Evolutionary conservation across 345 rosid genomes (phyloP).

Genomic region (Carallia brachiata): DNA sequence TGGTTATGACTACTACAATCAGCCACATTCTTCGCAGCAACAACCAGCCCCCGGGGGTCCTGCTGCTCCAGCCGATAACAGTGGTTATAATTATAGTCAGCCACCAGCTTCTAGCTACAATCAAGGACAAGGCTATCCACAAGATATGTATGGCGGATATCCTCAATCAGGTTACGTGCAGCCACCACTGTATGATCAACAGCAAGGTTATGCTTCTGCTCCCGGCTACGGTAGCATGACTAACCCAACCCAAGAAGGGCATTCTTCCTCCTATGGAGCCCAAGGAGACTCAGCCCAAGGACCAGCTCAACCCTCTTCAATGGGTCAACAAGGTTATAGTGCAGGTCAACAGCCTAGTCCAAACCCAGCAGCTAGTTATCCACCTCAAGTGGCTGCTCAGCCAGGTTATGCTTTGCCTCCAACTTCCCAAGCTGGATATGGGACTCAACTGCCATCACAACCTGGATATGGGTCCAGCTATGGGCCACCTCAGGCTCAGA

Average conservation of each 20-base stretch:
- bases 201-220: conserved; percentile 58
- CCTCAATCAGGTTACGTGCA: conserved; percentile 79
- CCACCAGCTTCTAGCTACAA: conserved; percentile 63
- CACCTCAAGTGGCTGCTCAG: conserved; percentile 53
- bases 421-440: conserved; percentile 73
- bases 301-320: conserved; percentile 49
- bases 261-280: conserved; percentile 48
- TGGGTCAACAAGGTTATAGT: conserved; percentile 58
- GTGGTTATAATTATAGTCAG: conserved; percentile 73
- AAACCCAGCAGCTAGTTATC: conserved; percentile 45
- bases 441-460: conserved; percentile 53
- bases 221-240: conserved; percentile 49
- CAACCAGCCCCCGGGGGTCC: conserved; percentile 60
- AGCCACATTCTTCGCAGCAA: conserved; percentile 66
- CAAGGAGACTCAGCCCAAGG: conserved; percentile 73
- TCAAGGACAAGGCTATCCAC: conserved; percentile 75
- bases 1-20: conserved; percentile 88
- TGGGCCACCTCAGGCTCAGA: conserved; percentile 68
- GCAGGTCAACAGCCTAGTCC: conserved; percentile 58
- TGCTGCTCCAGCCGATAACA: conserved; percentile 50
- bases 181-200: conserved; percentile 66
- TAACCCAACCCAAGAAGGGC: conserved; percentile 70
- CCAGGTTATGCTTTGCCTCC: conserved; percentile 70
- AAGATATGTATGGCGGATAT: conserved; percentile 85
- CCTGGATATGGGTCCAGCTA: conserved; percentile 71